Evolutionary conservation across 1,284 basidiomycete genomes (phyloP), one percentile per base, ranked within the genome.

Genomic region (Dichomitus squalens): DNA sequence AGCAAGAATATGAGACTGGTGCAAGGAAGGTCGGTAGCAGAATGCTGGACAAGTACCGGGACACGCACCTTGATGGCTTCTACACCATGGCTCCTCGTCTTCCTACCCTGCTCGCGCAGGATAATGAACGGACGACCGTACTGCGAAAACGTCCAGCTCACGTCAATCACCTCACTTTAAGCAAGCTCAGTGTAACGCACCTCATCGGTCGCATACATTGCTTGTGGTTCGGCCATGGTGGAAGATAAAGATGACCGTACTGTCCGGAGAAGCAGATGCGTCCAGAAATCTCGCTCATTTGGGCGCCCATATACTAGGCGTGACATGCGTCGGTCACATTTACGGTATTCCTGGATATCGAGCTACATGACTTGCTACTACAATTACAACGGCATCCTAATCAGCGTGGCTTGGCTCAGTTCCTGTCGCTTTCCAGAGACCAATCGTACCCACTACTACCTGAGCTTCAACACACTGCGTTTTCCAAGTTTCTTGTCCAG

Each of bases 41-140:
- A n/a, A 12, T 38, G 31, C 18, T n/a, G 50, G 36, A 29, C 46
- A 16, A 50, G 23, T 18, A 11, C 27, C 16, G 38, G 8, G 43
- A 29, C 12, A 71, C 79, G 52, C 49, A 94, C 94, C 83, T 98
- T 96, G 81, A 99, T 98, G 64, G 96, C 96, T 75, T 97, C 93
- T 63, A 92, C 76, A 57, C 97, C 97, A 79, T 98, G 95, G 41
- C 85, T 90, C 70, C 96, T 87, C 20, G 95, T 98, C 83, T 97
- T 98, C 77, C 79, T 98, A 59, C 83, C 90, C 76, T 99, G 96
- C 71, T 99, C 96, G 47, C 95, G 86, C 59, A 98, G 84, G 74
- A 99, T 96, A 74, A 99, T 98, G 76, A 98, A 98, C 25, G 96
- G 96, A 48, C 95, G 82, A 47, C 96, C 95, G 76, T 96, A 97